phyloP scores from a whole-genome alignment of 352 stramenopile genomes.

The Pseudoperonospora humuli region DNA sequence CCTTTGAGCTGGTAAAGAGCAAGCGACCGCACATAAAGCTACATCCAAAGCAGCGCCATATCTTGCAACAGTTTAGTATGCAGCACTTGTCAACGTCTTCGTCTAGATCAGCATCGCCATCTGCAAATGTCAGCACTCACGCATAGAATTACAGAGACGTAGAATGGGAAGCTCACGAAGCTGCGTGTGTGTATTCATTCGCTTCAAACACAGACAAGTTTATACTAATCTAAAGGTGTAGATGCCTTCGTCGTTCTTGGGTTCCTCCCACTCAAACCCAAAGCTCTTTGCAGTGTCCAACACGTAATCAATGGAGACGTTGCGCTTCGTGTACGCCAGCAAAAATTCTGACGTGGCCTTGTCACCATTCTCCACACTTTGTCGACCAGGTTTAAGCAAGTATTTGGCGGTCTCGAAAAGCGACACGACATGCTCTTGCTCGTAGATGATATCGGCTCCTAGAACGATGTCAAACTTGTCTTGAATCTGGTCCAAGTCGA shows the following conservation, averaged over 20 bases:
- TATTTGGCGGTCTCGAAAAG: constrained; percentile 46
- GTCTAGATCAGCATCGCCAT: neutral
- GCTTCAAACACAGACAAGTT: constrained; percentile 10
- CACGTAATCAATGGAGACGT: constrained; percentile 61
- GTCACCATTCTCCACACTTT: constrained; percentile 9
- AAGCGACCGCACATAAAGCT: constrained; percentile 63
- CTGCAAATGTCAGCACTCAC: neutral
- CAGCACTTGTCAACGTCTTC: constrained; percentile 8
- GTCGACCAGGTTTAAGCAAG: constrained; percentile 23
- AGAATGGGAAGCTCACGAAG: neutral
- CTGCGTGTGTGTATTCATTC: constrained; percentile 5
- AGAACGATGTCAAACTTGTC: constrained; percentile 49
- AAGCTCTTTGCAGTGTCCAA: constrained; percentile 42
- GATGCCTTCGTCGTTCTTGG: constrained; percentile 44
- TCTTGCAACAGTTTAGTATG: constrained; percentile 36
- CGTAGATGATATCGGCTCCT: constrained; percentile 60
- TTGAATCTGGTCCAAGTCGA: constrained; percentile 29
- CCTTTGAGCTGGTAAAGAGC: constrained; percentile 38
- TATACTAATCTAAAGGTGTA: constrained; percentile 45
- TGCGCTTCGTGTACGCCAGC: constrained; percentile 57
- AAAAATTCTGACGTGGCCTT: constrained; percentile 37
- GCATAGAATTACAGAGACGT: constrained; percentile 1
- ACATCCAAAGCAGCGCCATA: constrained; percentile 45
- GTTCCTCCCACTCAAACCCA: constrained; percentile 53
- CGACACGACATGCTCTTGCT: constrained; percentile 45